Conservation (phyloP, 164 flowering plant species). For the Aristolochia contorta region DNA sequence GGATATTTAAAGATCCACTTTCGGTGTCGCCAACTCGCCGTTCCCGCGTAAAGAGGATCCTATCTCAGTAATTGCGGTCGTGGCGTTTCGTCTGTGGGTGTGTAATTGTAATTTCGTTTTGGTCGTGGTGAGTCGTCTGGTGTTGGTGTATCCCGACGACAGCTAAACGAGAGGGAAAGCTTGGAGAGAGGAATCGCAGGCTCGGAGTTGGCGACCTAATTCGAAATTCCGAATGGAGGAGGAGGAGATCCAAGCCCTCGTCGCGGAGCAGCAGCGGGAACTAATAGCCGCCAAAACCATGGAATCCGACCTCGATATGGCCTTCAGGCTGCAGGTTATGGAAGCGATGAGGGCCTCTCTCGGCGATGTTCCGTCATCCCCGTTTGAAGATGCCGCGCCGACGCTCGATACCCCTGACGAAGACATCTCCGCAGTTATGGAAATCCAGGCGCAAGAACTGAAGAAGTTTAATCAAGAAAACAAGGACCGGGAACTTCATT, state of each 20-base stretch:
- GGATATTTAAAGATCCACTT: no score
- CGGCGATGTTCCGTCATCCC: constrained; percentile 23
- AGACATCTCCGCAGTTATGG: constrained; percentile 6
- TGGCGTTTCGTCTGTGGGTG: no score
- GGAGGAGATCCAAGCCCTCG: constrained; percentile 8
- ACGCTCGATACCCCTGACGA: not conserved
- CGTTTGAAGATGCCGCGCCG: constrained; percentile 7
- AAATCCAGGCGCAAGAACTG: constrained; percentile 27
- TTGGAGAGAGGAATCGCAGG: no score
- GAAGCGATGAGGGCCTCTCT: constrained; percentile 54
- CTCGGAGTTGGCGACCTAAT: no score
- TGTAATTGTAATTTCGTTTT: no score
- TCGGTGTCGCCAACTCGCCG: no score
- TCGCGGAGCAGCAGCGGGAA: constrained; percentile 27
- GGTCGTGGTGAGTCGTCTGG: no score
- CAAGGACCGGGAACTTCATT: constrained; percentile 20
- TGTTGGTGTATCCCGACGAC: no score
- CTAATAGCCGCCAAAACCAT: constrained; percentile 22
- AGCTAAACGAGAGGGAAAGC: no score
- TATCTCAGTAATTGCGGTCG: no score
- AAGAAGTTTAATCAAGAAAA: constrained; percentile 23
- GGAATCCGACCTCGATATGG: constrained; percentile 45
- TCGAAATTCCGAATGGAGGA: no score
- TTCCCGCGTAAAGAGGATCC: no score
- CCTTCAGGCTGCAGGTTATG: constrained; percentile 49